Evolutionary conservation across 2,329 filamentous ascomycete species (phyloP), one percentile per base, ranked within the genome.

Genomic region (Penicillium sp.): DNA sequence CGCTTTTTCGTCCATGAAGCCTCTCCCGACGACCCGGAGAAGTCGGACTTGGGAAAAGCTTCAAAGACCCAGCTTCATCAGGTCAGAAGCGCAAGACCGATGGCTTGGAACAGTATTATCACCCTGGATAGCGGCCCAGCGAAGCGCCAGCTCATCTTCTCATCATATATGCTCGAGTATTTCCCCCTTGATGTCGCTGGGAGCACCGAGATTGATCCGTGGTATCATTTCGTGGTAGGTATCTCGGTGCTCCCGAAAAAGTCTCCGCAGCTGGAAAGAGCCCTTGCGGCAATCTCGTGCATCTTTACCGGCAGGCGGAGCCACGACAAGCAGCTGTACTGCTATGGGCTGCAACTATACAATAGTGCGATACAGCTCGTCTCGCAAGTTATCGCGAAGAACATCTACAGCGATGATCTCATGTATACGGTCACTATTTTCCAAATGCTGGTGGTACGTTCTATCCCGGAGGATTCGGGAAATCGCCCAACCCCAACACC

Each of bases 341-440:
- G 29, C 14, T 27, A 44, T 25, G 41, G 41, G 17, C 36, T 44
- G 20, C 41, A 37, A 20, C 36, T 44, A 34, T 44, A 40, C 33
- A 44, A 44, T 23, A 27, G 27, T 30, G 41, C 41, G 3, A 44
- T 44, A 33, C 33, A 27, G 9, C 33, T 33, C 13, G 33, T 44
- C 27, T 44, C 41, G n/a, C 28, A 35, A 7, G 20, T 44, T 19
- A 36, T 26, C 2, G 32, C 32, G 16, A 27, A 29, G 34, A 44
- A 44, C 13, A 18, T n/a, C 5, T 44, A 33, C 29, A 33, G 15
- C n/a, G 41, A 44, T 30, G 41, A 44, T 13, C 32, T 44, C 10
- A 30, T 40, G 2, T 44, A 32, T 30, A 44, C 41, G 11, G 30
- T 35, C 26, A 32, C 26, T 10, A 15, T 40, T 6, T 44, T 44